Percentiles rank a stretch among this genome's conserved stretches.
Evolutionary conservation across 371 early-diverging fungal species (phyloP).

Genomic region (Mortierella sp.): DNA sequence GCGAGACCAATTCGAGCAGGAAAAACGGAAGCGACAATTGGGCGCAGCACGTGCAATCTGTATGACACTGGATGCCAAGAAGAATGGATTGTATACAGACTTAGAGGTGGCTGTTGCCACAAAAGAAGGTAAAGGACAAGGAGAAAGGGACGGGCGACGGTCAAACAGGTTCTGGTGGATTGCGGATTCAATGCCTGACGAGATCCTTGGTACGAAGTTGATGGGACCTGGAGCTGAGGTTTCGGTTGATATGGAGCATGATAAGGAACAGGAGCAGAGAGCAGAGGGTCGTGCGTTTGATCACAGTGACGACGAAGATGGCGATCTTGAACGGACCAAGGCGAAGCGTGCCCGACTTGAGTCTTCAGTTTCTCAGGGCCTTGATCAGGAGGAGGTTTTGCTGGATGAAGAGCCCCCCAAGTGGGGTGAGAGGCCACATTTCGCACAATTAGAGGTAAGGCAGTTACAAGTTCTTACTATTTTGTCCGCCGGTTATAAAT

Average conservation of each 20-base stretch:
- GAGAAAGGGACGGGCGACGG: conserved; percentile 8
- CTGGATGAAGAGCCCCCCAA: conserved; percentile 28
- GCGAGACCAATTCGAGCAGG: conserved; percentile 26
- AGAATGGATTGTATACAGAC: background rate
- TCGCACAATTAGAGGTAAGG: conserved; percentile 46
- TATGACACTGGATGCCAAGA: conserved; percentile 47
- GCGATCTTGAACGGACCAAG: conserved; percentile 29
- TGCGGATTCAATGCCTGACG: conserved; percentile 39
- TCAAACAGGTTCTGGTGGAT: conserved; percentile 57
- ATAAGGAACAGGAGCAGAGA: conserved; percentile 14
- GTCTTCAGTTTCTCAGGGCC: background rate
- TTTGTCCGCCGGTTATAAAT: background rate
- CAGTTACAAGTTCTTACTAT: background rate
- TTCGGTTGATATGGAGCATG: background rate
- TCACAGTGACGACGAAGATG: conserved; percentile 27
- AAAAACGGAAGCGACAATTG: conserved; percentile 40
- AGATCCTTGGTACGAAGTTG: conserved; percentile 43
- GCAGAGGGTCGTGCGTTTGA: conserved; percentile 26
- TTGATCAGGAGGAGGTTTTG: conserved; percentile 1
- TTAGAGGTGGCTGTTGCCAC: background rate
- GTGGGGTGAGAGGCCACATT: conserved; percentile 45
- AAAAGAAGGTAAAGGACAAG: conserved; percentile 12
- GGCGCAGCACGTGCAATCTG: conserved; percentile 39
- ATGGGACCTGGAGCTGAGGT: conserved; percentile 48
- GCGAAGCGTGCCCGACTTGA: conserved; percentile 35